Percentiles rank a stretch among this genome's conserved stretches.
Evolutionary conservation across 371 early-diverging fungal species (phyloP).

Genomic region (Syncephalastrum contaminatum): DNA sequence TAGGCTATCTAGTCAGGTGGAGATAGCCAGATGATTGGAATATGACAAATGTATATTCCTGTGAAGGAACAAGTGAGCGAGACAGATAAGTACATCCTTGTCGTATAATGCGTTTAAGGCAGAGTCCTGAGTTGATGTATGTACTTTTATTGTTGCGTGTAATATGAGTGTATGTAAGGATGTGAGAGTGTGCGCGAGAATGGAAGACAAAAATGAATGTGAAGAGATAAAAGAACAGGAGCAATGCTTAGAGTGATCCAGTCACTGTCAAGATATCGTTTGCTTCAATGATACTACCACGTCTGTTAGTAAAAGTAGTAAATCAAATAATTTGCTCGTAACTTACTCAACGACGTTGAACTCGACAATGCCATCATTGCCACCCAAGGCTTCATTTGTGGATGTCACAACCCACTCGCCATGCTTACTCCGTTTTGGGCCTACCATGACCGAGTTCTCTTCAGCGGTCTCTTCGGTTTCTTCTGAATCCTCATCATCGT

Average conservation of each 20-base stretch:
- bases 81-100: too few relatives aligned
- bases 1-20: too few relatives aligned
- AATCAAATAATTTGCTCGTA: slow-evolving; percentile 1
- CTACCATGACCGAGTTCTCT: background rate
- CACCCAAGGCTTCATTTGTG: slow-evolving; percentile 55
- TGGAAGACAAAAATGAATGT: too few relatives aligned
- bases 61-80: too few relatives aligned
- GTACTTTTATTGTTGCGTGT: too few relatives aligned
- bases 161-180: too few relatives aligned
- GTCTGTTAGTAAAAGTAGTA: background rate
- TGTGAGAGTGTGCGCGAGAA: too few relatives aligned
- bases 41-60: too few relatives aligned
- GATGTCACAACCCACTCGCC: slow-evolving; percentile 61
- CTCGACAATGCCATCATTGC: slow-evolving; percentile 55
- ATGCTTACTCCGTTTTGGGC: slow-evolving; percentile 43
- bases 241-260: slow-evolving; percentile 53
- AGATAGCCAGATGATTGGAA: too few relatives aligned
- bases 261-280: slow-evolving; percentile 76
- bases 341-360: slow-evolving; percentile 66
- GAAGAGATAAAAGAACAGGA: too few relatives aligned
- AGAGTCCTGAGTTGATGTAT: too few relatives aligned
- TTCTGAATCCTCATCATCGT: slow-evolving; percentile 18
- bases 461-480: slow-evolving; percentile 20
- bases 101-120: too few relatives aligned
- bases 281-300: slow-evolving; percentile 63